Percentiles rank a stretch among this genome's conserved stretches.
These are phyloP conservation scores for Rhinocladiella mackenziei DNA, from an alignment of 2,329 filamentous ascomycete genomes.

Conservation along the genomic window DNA sequence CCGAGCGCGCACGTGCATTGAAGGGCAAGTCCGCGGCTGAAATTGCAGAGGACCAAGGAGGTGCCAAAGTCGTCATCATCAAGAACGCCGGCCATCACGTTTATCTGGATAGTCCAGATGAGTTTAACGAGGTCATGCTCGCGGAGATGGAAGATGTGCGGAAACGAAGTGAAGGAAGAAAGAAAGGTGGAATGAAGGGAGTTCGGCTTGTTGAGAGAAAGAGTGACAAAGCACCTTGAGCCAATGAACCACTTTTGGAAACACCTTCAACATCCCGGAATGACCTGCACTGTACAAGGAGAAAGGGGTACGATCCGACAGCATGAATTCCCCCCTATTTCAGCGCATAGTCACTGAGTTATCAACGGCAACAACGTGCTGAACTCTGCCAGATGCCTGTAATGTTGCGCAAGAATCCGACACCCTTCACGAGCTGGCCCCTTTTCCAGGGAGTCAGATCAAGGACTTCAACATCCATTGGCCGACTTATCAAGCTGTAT, in stretches of 20 bases:
- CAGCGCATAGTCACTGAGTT: too few relatives aligned
- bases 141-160: slow-evolving; percentile 64
- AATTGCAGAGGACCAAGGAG: slow-evolving; percentile 67
- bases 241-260: background rate
- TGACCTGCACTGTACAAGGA: background rate
- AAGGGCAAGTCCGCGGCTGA: slow-evolving; percentile 63
- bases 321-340: too few relatives aligned
- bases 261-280: background rate
- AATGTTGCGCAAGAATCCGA: too few relatives aligned
- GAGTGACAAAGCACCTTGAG: background rate
- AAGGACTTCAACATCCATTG: too few relatives aligned
- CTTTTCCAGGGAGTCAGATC: too few relatives aligned
- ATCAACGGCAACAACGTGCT: too few relatives aligned
- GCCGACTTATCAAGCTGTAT: too few relatives aligned
- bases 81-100: slow-evolving; percentile 67
- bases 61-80: slow-evolving; percentile 77
- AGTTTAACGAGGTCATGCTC: slow-evolving; percentile 64
- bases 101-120: slow-evolving; percentile 65
- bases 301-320: too few relatives aligned
- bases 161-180: slow-evolving; percentile 34
- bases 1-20: slow-evolving; percentile 59
- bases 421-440: too few relatives aligned
- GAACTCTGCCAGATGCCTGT: too few relatives aligned
- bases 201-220: slow-evolving; percentile 8
- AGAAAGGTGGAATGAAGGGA: slow-evolving; percentile 4